Evolutionary conservation across 2,329 filamentous ascomycete species (phyloP).

Genomic region (Beauveria brongniartii): DNA sequence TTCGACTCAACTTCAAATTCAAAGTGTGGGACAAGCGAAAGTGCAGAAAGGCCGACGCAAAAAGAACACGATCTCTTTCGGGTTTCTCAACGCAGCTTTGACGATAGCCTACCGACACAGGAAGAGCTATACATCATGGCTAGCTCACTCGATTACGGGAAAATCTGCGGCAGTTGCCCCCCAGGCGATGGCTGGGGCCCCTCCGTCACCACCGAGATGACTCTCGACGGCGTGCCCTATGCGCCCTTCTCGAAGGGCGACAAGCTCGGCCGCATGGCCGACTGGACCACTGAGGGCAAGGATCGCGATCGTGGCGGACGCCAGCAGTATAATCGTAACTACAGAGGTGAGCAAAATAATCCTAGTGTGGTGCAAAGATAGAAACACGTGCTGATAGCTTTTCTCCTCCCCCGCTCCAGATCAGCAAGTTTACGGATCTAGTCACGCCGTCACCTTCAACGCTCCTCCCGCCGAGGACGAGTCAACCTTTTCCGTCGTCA

Average conservation of each 20-base stretch:
- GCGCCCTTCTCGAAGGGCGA: slow-evolving; percentile 98
- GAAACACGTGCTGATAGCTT: neutral
- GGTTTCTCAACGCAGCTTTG: neutral
- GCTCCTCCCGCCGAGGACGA: slow-evolving; percentile 92
- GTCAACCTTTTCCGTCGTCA: slow-evolving; percentile 94
- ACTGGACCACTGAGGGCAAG: slow-evolving; percentile 92
- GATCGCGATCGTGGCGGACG: slow-evolving; percentile 71
- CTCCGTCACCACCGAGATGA: slow-evolving; percentile 72
- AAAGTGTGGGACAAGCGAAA: slow-evolving; percentile 13
- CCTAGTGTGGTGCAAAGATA: neutral
- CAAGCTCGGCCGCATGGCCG: slow-evolving; percentile 97
- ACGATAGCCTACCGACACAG: slow-evolving; percentile 3
- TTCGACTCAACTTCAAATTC: slow-evolving; percentile 23
- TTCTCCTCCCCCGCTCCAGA: slow-evolving; percentile 43
- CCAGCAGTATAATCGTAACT: slow-evolving; percentile 87
- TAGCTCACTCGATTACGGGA: slow-evolving; percentile 48
- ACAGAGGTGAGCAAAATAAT: slow-evolving; percentile 59
- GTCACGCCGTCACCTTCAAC: slow-evolving; percentile 78
- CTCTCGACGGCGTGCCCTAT: slow-evolving; percentile 89
- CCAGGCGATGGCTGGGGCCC: slow-evolving; percentile 83
- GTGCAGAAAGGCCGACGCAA: slow-evolving; percentile 6
- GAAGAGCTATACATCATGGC: slow-evolving; percentile 28
- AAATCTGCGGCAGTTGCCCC: slow-evolving; percentile 64
- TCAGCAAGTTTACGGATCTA: slow-evolving; percentile 93
- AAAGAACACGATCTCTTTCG: slow-evolving; percentile 13